Evolutionary conservation across 208 protist genomes (phyloP).

Genomic region (Trichomonas tenax): DNA sequence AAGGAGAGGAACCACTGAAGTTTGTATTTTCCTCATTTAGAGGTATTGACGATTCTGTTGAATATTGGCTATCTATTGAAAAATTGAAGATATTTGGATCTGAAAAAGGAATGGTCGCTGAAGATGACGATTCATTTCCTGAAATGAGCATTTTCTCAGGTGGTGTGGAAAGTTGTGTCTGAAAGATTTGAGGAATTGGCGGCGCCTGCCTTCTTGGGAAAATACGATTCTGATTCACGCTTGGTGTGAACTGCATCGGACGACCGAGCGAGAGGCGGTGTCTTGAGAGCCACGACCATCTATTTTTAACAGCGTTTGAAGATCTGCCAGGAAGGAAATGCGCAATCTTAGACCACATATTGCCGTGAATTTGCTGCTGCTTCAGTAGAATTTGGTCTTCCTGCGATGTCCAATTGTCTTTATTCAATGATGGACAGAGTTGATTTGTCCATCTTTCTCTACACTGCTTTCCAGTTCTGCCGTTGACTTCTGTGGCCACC

Average conservation of each 20-base stretch:
- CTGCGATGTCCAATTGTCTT: background rate
- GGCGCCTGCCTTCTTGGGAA: background rate
- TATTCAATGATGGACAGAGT: background rate
- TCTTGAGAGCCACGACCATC: background rate
- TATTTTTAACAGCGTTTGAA: background rate
- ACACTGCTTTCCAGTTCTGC: background rate
- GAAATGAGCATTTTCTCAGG: background rate
- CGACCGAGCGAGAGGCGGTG: background rate
- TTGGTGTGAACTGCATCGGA: background rate
- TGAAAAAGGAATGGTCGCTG: background rate
- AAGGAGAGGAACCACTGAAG: background rate
- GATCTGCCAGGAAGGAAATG: slow-evolving; percentile 1
- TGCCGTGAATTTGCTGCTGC: background rate
- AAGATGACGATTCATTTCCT: background rate
- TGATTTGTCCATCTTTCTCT: slow-evolving; percentile 9
- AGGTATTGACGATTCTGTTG: background rate
- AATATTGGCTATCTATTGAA: background rate
- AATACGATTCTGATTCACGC: background rate
- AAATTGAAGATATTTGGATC: background rate
- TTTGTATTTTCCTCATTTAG: background rate
- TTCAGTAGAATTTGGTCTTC: background rate
- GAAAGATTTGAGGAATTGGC: background rate
- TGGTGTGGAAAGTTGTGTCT: background rate
- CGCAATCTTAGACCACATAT: slow-evolving; percentile 3
- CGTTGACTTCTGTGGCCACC: background rate